These are phyloP conservation scores for Durio zibethinus DNA, from an alignment of 345 rosid genomes.

Conservation along the genomic window DNA sequence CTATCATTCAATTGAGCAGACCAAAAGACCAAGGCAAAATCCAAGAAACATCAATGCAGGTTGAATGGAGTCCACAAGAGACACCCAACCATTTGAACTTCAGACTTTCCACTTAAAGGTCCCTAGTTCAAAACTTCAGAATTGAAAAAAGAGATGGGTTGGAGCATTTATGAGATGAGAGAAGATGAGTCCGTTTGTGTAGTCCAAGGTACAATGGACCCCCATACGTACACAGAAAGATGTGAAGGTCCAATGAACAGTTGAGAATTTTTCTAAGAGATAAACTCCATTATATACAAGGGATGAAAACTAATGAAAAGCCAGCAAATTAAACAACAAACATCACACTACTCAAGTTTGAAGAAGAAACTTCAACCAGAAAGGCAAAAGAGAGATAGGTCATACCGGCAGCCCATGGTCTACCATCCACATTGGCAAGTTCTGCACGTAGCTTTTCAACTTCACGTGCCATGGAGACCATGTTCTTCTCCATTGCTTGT, in stretches of 20 bases:
- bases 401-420: slow-evolving; percentile 75
- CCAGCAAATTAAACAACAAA: background rate
- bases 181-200: background rate
- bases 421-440: slow-evolving; percentile 54
- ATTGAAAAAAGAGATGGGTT: background rate
- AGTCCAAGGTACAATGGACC: background rate
- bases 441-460: slow-evolving; percentile 93
- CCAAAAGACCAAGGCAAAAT: background rate
- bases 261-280: background rate
- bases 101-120: background rate
- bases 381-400: slow-evolving; percentile 8
- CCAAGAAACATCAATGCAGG: background rate
- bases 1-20: background rate
- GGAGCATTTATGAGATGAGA: background rate
- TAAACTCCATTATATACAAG: background rate
- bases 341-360: background rate
- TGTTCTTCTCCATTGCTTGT: slow-evolving; percentile 87
- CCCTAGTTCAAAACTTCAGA: background rate
- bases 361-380: slow-evolving; percentile 14
- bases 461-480: slow-evolving; percentile 98
- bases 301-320: background rate
- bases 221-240: background rate
- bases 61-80: background rate
- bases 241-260: background rate
- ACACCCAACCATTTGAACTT: background rate